Conservation (phyloP, 2,329 filamentous ascomycete genomes). For the Penicillium hesseltinei region DNA sequence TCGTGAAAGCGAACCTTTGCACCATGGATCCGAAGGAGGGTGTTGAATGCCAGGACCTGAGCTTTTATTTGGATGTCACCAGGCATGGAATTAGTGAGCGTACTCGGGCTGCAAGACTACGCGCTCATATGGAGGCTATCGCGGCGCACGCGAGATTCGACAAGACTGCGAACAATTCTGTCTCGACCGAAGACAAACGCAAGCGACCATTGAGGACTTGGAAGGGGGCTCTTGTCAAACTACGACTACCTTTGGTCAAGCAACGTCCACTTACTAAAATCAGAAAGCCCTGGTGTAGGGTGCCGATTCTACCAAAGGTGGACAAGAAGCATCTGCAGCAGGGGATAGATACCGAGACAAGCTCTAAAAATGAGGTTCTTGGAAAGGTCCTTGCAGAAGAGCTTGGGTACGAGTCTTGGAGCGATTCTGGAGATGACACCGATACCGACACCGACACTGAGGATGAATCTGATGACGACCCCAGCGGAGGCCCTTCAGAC, state of each 20-base stretch:
- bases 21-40: constrained; percentile 13
- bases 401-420: not conserved
- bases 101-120: not conserved
- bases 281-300: not conserved
- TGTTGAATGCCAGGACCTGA: constrained; percentile 18
- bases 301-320: not conserved
- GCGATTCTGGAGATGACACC: not conserved
- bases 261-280: not conserved
- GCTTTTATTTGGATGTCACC: constrained; percentile 8
- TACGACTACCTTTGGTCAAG: not conserved
- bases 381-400: not conserved
- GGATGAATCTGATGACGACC: not conserved
- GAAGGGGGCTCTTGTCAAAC: not conserved
- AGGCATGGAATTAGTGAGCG: constrained; percentile 1
- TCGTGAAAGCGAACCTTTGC: constrained; percentile 20
- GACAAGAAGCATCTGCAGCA: not conserved
- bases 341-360: not conserved
- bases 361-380: not conserved
- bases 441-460: not conserved
- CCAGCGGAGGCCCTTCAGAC: not conserved
- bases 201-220: not conserved
- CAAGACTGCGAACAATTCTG: not conserved
- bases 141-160: not conserved
- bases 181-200: not conserved
- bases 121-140: not conserved